Percentiles rank a stretch among this genome's conserved stretches.
phyloP scores from a whole-genome alignment of 148 eudicot species.

The Vaccinium corymbosum region DNA sequence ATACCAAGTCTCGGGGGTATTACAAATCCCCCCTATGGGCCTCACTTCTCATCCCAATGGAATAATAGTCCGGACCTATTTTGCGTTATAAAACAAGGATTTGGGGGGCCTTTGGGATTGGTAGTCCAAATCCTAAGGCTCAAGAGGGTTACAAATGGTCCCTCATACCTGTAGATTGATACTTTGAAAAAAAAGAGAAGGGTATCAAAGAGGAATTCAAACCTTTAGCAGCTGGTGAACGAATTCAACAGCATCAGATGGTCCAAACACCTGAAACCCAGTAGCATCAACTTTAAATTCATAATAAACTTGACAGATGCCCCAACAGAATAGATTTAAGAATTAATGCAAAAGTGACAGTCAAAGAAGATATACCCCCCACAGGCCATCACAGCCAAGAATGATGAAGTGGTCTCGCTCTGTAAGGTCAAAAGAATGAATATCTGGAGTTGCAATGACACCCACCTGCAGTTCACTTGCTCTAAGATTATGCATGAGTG shows the following conservation, averaged over 20 bases:
- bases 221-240: slow-evolving; percentile 73
- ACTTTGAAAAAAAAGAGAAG: not conserved
- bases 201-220: not conserved
- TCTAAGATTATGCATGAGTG: not conserved
- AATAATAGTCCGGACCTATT: too few relatives aligned
- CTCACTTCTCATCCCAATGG: too few relatives aligned
- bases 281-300: not conserved
- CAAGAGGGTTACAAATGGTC: too few relatives aligned
- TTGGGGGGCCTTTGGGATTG: too few relatives aligned
- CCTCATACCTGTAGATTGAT: slow-evolving; percentile 38
- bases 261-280: slow-evolving; percentile 66
- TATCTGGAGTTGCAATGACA: slow-evolving; percentile 72
- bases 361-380: slow-evolving; percentile 60
- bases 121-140: too few relatives aligned
- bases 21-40: too few relatives aligned
- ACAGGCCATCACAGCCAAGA: slow-evolving; percentile 94
- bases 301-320: slow-evolving; percentile 1
- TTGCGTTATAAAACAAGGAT: too few relatives aligned
- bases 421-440: slow-evolving; percentile 78
- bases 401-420: slow-evolving; percentile 73
- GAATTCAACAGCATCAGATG: slow-evolving; percentile 81
- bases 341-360: not conserved
- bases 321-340: not conserved
- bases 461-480: slow-evolving; percentile 63
- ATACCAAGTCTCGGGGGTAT: too few relatives aligned